Evolutionary conservation across 768 basidiomycete genomes (phyloP).

Genomic region (Hydnum rufescens): DNA sequence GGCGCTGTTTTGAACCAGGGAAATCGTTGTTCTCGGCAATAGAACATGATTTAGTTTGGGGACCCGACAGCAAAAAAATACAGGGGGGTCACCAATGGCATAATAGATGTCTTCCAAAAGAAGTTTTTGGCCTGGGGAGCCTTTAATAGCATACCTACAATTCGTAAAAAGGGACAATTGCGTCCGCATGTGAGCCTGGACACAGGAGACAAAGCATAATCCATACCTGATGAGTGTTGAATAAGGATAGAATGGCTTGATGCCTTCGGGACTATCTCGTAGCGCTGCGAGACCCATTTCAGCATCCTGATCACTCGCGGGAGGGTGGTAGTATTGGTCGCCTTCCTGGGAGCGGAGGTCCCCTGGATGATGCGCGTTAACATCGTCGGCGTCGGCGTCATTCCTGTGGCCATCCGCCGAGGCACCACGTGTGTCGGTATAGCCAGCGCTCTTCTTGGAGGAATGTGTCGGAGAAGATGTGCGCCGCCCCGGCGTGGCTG

Average conservation of each 20-base stretch:
- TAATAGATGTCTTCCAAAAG: slow-evolving; percentile 82
- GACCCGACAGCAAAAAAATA: neutral
- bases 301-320: neutral
- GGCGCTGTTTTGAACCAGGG: slow-evolving; percentile 77
- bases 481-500: too few relatives aligned
- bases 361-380: neutral
- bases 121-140: slow-evolving; percentile 70
- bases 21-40: slow-evolving; percentile 29
- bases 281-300: slow-evolving; percentile 21
- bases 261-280: slow-evolving; percentile 71
- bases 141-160: slow-evolving; percentile 72
- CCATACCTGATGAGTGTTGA: slow-evolving; percentile 69
- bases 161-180: slow-evolving; percentile 9
- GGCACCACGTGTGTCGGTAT: too few relatives aligned
- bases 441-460: neutral
- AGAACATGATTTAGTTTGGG: neutral
- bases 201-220: slow-evolving; percentile 16
- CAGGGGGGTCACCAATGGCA: slow-evolving; percentile 37
- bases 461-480: too few relatives aligned
- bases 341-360: neutral
- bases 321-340: neutral
- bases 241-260: slow-evolving; percentile 81
- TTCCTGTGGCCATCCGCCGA: neutral
- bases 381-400: neutral
- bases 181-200: slow-evolving; percentile 3